Evolutionary conservation across 345 rosid species (phyloP).

Genomic region (Linum usitatissimum): DNA sequence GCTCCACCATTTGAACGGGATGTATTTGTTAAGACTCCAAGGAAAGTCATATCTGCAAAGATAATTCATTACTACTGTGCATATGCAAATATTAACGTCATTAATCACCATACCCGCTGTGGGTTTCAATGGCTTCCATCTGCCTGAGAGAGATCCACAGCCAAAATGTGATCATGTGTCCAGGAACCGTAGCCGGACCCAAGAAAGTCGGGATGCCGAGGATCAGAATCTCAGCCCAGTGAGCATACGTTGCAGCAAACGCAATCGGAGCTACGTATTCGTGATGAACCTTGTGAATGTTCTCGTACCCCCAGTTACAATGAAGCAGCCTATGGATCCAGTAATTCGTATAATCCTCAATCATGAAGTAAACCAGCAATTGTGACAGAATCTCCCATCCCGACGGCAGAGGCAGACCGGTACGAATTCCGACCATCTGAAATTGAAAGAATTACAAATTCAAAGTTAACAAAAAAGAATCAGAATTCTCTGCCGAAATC

Average conservation of each 20-base stretch:
- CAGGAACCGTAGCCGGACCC: constrained; percentile 21
- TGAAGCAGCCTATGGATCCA: constrained; percentile 23
- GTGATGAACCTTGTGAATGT: constrained; percentile 22
- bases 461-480: background rate
- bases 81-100: too few species aligned
- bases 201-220: constrained; percentile 20
- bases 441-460: background rate
- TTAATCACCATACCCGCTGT: constrained; percentile 13
- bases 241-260: constrained; percentile 20
- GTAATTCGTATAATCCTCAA: constrained; percentile 17
- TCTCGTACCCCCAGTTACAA: constrained; percentile 18
- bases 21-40: constrained; percentile 14
- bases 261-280: constrained; percentile 18
- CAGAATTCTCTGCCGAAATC: background rate
- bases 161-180: constrained; percentile 20
- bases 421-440: constrained; percentile 15
- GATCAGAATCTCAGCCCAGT: constrained; percentile 22
- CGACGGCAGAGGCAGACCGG: constrained; percentile 9
- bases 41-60: constrained; percentile 16
- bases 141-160: constrained; percentile 19
- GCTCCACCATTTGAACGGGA: constrained; percentile 22
- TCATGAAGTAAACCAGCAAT: constrained; percentile 13
- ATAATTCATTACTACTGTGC: background rate
- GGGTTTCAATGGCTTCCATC: constrained; percentile 20
- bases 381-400: constrained; percentile 15